These are phyloP conservation scores for Pseudogymnoascus sp. DNA, from an alignment of 2,329 filamentous ascomycete genomes.

Conservation along the genomic window DNA sequence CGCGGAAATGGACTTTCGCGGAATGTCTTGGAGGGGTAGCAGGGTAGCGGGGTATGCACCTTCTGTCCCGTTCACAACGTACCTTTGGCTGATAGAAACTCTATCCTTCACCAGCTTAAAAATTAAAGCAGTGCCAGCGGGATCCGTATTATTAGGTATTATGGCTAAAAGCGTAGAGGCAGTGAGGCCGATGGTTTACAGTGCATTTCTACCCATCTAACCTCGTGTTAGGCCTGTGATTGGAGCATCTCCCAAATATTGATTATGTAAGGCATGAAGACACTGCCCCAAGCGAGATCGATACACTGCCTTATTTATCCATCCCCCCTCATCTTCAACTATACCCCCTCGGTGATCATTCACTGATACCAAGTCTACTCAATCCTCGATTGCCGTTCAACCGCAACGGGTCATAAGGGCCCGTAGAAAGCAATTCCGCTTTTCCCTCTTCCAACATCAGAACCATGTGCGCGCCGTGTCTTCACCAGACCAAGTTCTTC, in stretches of 20 bases:
- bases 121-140: neutral
- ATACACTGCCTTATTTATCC: neutral
- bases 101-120: neutral
- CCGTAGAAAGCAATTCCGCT: slow-evolving; percentile 19
- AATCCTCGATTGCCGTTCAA: neutral
- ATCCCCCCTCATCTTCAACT: neutral
- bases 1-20: neutral
- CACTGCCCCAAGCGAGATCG: neutral
- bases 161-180: neutral
- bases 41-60: neutral
- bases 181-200: neutral
- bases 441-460: slow-evolving; percentile 14
- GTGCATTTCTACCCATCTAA: neutral
- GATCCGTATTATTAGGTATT: neutral
- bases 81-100: neutral
- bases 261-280: slow-evolving; percentile 1
- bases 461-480: slow-evolving; percentile 5
- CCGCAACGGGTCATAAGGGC: slow-evolving; percentile 22
- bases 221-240: neutral
- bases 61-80: neutral
- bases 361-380: neutral
- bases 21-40: neutral
- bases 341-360: neutral
- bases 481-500: slow-evolving; percentile 10
- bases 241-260: neutral